Base-by-base conservation (phyloP, 116 monocot genomes). In the Trichopus zeylanicus region DNA sequence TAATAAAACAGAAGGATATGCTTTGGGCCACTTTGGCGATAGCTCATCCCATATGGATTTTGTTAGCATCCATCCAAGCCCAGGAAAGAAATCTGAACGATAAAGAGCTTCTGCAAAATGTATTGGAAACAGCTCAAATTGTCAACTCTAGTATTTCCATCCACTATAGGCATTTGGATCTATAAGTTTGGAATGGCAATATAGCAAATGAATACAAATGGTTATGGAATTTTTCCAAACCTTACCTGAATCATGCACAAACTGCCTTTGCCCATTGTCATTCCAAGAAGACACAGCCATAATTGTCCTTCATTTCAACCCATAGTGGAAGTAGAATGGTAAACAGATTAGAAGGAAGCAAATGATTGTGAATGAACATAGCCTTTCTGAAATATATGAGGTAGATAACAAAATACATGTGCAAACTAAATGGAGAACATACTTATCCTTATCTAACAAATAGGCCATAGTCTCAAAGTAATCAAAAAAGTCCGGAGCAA, bases 221-320 rank as follows among this genome's bases (percentile, higher is more conserved):
- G n/a, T 15, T 13, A 42, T 11, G 3, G 23, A n/a, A 49, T 25
- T 16, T 33, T 55, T 56, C 19, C 33, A 51, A 56, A 51, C 26
- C 80, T 67, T 76, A 90, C 95, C 38, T 29, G 90, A 68, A 72
- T 95, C 90, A 62, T 87, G 78, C 26, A 95, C 95, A 77, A 95
- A 95, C 52, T 86, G 87, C 53, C 70, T 59, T 62, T 95, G 95
- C 29, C 95, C 95, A 67, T 95, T 95, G 58, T 95, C 95, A 75
- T 95, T 95, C 95, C 95, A 95, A 37, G 95, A 95, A 59, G 95
- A 95, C 67, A 95, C 95, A 52, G 95, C 95, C 95, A 95, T 90
- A 28, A 95, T 95, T 32, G 86, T 74, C 61, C 95, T 95, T 71
- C 60, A 74, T 54, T 59, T 49, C 10, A 29, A 51, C 53, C 5